Conservation (phyloP, 805 yeast genomes). For the Wickerhamomyces chambardii region DNA sequence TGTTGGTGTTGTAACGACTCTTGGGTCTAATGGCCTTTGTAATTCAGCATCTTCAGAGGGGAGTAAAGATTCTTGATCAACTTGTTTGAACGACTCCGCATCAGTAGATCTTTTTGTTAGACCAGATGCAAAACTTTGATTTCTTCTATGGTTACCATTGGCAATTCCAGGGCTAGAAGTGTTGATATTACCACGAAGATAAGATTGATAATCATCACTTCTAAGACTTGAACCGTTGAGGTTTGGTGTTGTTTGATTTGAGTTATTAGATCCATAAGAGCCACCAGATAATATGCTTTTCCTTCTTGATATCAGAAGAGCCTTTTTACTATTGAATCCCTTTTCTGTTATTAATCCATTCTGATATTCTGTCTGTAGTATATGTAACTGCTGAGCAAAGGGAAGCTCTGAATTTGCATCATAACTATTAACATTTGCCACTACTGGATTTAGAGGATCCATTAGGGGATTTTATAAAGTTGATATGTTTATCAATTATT, state of each 20-base stretch:
- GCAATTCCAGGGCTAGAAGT: no score
- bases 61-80: constrained; percentile 16
- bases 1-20: constrained; percentile 30
- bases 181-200: no score
- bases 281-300: no score
- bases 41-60: constrained; percentile 17
- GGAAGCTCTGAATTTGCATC: background rate
- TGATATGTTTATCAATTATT: no score
- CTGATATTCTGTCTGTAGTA: constrained; percentile 39
- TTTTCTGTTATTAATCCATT: constrained; percentile 71
- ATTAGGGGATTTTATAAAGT: no score
- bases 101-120: constrained; percentile 20
- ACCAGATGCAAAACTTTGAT: constrained; percentile 14
- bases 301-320: no score
- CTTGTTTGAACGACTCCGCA: constrained; percentile 15
- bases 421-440: no score
- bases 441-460: no score
- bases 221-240: no score
- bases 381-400: constrained; percentile 21
- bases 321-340: constrained; percentile 58
- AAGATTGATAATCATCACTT: no score
- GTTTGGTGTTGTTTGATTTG: no score
- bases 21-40: constrained; percentile 48
- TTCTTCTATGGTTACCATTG: constrained; percentile 1
- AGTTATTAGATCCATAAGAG: no score